Percentiles rank a stretch among this genome's conserved stretches.
phyloP scores from a whole-genome alignment of 2,329 filamentous ascomycete species.

The Trichoderma sp. region DNA sequence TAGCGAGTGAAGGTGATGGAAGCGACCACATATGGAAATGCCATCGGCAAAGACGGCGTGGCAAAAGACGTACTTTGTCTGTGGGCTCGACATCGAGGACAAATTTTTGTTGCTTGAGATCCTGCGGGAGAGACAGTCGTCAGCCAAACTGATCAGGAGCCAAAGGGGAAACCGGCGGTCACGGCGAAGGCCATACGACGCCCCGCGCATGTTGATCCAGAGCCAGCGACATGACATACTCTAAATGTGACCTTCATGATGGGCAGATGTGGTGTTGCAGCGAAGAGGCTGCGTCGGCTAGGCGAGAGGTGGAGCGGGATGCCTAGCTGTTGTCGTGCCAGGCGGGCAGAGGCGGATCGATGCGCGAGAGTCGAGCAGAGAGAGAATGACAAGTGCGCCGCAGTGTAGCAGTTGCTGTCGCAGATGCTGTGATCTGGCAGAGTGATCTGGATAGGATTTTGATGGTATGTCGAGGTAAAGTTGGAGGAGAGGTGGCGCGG shows the following conservation, averaged over 20 bases:
- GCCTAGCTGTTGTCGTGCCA: constrained; percentile 13
- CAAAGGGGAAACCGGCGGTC: background rate
- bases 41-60: constrained; percentile 27
- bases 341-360: background rate
- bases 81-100: constrained; percentile 90
- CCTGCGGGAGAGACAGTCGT: constrained; percentile 52
- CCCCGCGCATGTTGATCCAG: background rate
- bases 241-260: constrained; percentile 71
- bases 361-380: background rate
- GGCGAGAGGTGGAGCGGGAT: constrained; percentile 12
- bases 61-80: constrained; percentile 70
- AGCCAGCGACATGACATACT: constrained; percentile 47
- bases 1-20: constrained; percentile 14
- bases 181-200: background rate
- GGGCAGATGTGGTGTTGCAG: constrained; percentile 41
- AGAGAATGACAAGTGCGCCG: background rate
- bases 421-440: background rate
- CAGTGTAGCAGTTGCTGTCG: background rate
- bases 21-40: constrained; percentile 13
- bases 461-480: constrained; percentile 8
- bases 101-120: constrained; percentile 99
- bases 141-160: background rate
- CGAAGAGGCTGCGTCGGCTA: constrained; percentile 28
- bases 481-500: constrained; percentile 11
- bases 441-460: background rate